Evolutionary conservation across 495 filamentous ascomycete genomes (phyloP).

Genomic region (Penicillium roqueforti): DNA sequence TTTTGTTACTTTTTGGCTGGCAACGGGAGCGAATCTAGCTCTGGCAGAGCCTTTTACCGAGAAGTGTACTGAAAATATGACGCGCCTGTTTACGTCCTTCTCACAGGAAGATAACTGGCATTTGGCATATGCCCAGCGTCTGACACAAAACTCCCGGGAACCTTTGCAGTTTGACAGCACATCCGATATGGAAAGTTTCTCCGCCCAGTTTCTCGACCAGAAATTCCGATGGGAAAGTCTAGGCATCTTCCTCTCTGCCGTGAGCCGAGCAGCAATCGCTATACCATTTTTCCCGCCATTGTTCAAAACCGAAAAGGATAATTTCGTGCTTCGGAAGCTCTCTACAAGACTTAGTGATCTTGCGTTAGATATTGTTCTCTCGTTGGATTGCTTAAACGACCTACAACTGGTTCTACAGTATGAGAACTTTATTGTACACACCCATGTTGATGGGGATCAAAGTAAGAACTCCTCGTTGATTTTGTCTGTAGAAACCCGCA

Average conservation of each 20-base stretch:
- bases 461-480: conserved; percentile 21
- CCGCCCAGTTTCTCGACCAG: conserved; percentile 32
- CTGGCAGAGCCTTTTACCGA: conserved; percentile 32
- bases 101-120: conserved; percentile 30
- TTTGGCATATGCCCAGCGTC: conserved; percentile 26
- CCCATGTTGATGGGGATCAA: conserved; percentile 42
- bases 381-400: conserved; percentile 42
- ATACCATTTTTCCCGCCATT: conserved; percentile 30
- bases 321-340: conserved; percentile 26
- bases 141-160: conserved; percentile 34
- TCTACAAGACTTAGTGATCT: conserved; percentile 29
- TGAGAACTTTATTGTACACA: conserved; percentile 45
- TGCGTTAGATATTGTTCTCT: conserved; percentile 35
- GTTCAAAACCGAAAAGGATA: conserved; percentile 28
- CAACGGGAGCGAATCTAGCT: conserved; percentile 33
- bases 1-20: conserved; percentile 31
- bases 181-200: conserved; percentile 25
- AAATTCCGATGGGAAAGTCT: conserved; percentile 42
- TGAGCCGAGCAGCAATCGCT: conserved; percentile 36
- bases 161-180: conserved; percentile 22
- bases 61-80: conserved; percentile 28
- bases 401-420: conserved; percentile 41
- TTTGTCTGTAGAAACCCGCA: not conserved
- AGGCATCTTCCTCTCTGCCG: conserved; percentile 37
- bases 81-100: conserved; percentile 19